phyloP scores from a whole-genome alignment of 495 filamentous ascomycete species.

The Extremus antarcticus region DNA sequence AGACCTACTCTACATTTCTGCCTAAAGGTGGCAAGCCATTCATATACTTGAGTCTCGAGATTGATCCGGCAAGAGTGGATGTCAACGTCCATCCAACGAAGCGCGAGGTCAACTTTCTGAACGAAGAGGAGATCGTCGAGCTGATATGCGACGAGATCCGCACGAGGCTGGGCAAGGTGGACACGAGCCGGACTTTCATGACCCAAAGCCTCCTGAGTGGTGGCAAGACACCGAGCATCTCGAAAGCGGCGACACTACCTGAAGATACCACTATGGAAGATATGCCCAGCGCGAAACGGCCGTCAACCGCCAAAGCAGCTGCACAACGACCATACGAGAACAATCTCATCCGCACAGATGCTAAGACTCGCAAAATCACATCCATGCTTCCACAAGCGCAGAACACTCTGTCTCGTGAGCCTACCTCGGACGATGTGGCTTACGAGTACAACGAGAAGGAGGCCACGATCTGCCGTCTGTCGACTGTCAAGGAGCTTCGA shows the following conservation, averaged over 20 bases:
- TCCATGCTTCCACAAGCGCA: conserved; percentile 63
- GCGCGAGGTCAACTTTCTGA: conserved; percentile 93
- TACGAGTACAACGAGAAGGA: conserved; percentile 65
- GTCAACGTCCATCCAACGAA: conserved; percentile 99
- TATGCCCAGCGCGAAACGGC: conserved; percentile 10
- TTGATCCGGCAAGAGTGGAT: conserved; percentile 87
- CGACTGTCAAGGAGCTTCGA: conserved; percentile 74
- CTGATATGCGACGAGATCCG: conserved; percentile 73
- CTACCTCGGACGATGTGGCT: conserved; percentile 31
- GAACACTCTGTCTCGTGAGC: conserved; percentile 17
- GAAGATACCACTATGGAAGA: not conserved
- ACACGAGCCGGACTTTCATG: conserved; percentile 88
- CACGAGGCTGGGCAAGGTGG: conserved; percentile 70
- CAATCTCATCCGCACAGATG: conserved; percentile 83
- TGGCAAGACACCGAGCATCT: conserved; percentile 33
- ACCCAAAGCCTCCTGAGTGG: conserved; percentile 84
- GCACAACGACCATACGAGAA: conserved; percentile 67
- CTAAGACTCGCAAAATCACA: conserved; percentile 86
- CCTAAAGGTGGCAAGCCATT: conserved; percentile 95
- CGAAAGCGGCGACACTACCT: conserved; percentile 13
- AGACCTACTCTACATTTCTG: conserved; percentile 79
- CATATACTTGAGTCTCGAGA: conserved; percentile 82
- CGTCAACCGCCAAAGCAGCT: conserved; percentile 21
- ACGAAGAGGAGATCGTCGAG: conserved; percentile 94
- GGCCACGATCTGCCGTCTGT: conserved; percentile 54